A percentile compares a stretch with the other conserved stretches of the same genome.
These are phyloP conservation scores for Gymnopus androsaceus DNA, from an alignment of 1,284 basidiomycete species.

Conservation along the genomic window DNA sequence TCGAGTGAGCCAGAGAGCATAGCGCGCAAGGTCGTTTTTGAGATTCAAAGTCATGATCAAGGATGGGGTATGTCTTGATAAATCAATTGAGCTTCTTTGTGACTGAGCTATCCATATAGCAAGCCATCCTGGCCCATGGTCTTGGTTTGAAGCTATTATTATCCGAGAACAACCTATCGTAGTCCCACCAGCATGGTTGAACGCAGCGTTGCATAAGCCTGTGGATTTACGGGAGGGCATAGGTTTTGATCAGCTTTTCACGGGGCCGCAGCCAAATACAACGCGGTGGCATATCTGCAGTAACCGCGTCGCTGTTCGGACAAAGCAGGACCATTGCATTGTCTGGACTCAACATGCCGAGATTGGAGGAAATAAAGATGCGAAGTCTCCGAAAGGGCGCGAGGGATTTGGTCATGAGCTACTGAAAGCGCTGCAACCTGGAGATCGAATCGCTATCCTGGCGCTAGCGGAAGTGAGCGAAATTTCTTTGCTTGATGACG, in stretches of 20 bases:
- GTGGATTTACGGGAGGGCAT: neutral
- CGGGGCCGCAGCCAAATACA: neutral
- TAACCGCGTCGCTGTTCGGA: neutral
- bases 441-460: constrained; percentile 32
- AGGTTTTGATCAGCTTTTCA: neutral
- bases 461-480: constrained; percentile 28
- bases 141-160: constrained; percentile 37
- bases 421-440: constrained; percentile 21
- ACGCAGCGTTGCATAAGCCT: neutral
- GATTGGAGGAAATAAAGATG: constrained; percentile 6
- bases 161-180: constrained; percentile 15
- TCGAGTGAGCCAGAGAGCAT: neutral
- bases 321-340: neutral
- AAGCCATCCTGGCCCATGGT: constrained; percentile 29
- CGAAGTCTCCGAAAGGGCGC: constrained; percentile 16
- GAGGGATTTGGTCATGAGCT: constrained; percentile 25
- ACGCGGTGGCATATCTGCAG: constrained; percentile 7
- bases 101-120: constrained; percentile 17
- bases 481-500: neutral
- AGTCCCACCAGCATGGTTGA: neutral
- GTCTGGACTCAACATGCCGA: constrained; percentile 9
- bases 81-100: neutral
- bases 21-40: constrained; percentile 27
- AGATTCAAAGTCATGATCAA: constrained; percentile 32
- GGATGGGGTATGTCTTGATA: constrained; percentile 32